Base-by-base conservation (phyloP, 805 yeast species). In the Wickerhamomyces hampshirensis region DNA sequence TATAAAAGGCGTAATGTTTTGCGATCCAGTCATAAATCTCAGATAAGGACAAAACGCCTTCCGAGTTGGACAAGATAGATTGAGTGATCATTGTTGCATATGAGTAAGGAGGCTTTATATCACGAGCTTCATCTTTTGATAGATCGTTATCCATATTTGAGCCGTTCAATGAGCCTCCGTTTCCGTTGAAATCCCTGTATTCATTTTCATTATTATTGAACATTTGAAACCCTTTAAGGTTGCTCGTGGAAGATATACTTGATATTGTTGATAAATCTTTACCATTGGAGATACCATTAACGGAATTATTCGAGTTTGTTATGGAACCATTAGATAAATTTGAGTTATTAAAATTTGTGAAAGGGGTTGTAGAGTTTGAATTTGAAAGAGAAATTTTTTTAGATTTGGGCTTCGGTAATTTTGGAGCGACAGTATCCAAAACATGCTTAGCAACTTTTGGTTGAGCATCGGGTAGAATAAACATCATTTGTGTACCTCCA, bases 401-500 rank as follows among this genome's bases (percentile, higher is more conserved):
- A 8, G 37, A 31, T 11, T 49, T 47, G 29, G 58, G 60, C 33
- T 38, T 47, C 26, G 59, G 62, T 17, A 58, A 15, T 42, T 56
- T 60, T 14, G 65, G 56, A 6, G 60, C 52, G 34, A 67, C 44
- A 21, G 55, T 43, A 15, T 58, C 60, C 28, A 69, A 39, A 4
- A 65, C 52, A 28, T 43, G 39, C 15, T 52, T 56, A 5, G 84
- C 73, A 6, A 89, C 69, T 23, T 62, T 64, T 3, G 96, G 96
- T 10, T 77, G 76, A 5, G 85, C 78, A 57, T 89, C 97, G 2
- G 99, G 99, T 47, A 93, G 67, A 26, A 93, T 93, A 56, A 93
- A 93, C 95, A 93, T 91, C 98, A 93, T 93, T 62, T 93, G 98
- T 9, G 96, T 88, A 5, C 97, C 97, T 13, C 98, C 98, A 31